phyloP scores from a whole-genome alignment of 2,329 filamentous ascomycete genomes.

The Epichloe coenophiala region DNA sequence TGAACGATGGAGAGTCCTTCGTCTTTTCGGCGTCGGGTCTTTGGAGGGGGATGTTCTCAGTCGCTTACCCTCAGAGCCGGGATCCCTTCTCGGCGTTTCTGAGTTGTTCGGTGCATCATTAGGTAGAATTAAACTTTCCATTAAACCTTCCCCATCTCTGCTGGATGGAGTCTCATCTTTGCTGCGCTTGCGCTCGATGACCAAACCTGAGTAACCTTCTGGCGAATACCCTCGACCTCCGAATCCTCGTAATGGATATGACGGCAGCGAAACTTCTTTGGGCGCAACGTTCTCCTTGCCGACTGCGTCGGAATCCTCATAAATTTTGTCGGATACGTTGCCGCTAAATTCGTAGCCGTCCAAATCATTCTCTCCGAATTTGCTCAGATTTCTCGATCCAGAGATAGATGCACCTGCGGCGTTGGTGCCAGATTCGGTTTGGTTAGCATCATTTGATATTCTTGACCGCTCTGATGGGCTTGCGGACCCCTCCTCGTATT shows the following conservation, averaged over 20 bases:
- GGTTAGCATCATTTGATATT: neutral
- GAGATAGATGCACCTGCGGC: neutral
- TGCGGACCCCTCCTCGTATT: conserved; percentile 57
- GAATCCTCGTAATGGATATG: conserved; percentile 4
- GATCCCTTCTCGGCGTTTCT: conserved; percentile 32
- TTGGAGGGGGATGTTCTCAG: conserved; percentile 72
- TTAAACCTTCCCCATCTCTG: neutral
- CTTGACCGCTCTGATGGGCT: conserved; percentile 21
- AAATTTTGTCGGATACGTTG: conserved; percentile 29
- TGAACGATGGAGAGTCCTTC: conserved; percentile 61
- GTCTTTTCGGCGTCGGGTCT: conserved; percentile 74
- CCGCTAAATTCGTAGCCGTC: conserved; percentile 50
- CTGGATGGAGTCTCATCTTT: neutral
- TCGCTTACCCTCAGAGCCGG: conserved; percentile 54
- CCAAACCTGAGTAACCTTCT: conserved; percentile 1
- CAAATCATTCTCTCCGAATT: conserved; percentile 50
- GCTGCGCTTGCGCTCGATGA: conserved; percentile 5
- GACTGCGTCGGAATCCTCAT: conserved; percentile 14
- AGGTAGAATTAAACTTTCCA: neutral
- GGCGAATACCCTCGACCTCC: neutral
- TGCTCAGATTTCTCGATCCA: conserved; percentile 13
- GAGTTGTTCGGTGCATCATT: conserved; percentile 9
- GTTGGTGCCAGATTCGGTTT: neutral
- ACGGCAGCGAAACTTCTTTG: conserved; percentile 3
- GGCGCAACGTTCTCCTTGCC: conserved; percentile 21